Evolutionary conservation across 1,139 yeast species (phyloP).

Genomic region (Geotrichum restrictum): DNA sequence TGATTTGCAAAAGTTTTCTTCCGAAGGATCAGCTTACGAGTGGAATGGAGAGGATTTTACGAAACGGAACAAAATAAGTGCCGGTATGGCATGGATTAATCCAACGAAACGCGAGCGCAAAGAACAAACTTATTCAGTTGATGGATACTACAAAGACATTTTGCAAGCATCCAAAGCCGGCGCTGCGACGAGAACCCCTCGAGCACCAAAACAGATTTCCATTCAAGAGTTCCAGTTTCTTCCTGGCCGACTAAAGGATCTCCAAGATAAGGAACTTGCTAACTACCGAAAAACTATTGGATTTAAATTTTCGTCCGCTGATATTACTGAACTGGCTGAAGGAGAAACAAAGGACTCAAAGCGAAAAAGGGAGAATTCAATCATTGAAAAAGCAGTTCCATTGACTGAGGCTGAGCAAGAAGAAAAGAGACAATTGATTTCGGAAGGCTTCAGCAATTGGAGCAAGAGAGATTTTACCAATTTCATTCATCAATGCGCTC

Average conservation of each 20-base stretch:
- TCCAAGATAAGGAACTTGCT: slow-evolving; percentile 75
- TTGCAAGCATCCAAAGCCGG: slow-evolving; percentile 43
- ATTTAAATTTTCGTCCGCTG: slow-evolving; percentile 55
- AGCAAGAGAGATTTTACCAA: slow-evolving; percentile 85
- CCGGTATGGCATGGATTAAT: slow-evolving; percentile 58
- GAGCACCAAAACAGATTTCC: slow-evolving; percentile 50
- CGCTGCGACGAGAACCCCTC: slow-evolving; percentile 52
- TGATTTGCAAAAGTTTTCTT: slow-evolving; percentile 83
- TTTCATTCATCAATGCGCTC: slow-evolving; percentile 78
- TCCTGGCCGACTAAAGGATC: slow-evolving; percentile 57
- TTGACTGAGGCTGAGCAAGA: slow-evolving; percentile 72
- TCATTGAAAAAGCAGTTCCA: slow-evolving; percentile 54
- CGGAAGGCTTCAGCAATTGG: slow-evolving; percentile 76
- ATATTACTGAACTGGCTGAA: slow-evolving; percentile 37
- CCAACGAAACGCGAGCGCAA: slow-evolving; percentile 87
- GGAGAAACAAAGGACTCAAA: slow-evolving; percentile 61
- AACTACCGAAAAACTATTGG: slow-evolving; percentile 68
- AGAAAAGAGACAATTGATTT: slow-evolving; percentile 57
- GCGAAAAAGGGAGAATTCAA: slow-evolving; percentile 58
- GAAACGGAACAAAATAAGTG: slow-evolving; percentile 44
- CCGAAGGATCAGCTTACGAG: slow-evolving; percentile 82
- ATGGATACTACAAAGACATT: slow-evolving; percentile 82
- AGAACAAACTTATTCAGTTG: slow-evolving; percentile 76
- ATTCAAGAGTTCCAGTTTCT: slow-evolving; percentile 86
- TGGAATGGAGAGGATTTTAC: slow-evolving; percentile 97